phyloP scores from a whole-genome alignment of 331 rosid species.

The Pyrus hybrid region DNA sequence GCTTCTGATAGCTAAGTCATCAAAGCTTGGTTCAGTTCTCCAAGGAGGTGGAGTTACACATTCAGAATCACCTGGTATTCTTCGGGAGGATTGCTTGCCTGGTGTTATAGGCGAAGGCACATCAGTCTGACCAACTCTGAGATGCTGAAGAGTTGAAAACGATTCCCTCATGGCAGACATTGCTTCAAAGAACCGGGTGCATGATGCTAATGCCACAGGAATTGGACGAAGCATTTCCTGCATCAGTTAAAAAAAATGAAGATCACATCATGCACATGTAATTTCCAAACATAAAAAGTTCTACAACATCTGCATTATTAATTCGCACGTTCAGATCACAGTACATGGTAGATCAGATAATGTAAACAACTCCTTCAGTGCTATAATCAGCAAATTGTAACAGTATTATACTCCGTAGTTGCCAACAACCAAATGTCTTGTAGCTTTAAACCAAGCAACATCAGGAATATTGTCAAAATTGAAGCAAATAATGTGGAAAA shows the following conservation, averaged over 20 bases:
- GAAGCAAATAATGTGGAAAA: background rate
- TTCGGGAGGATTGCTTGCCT: conserved; percentile 48
- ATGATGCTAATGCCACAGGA: conserved; percentile 87
- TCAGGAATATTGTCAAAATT: background rate
- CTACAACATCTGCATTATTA: no score
- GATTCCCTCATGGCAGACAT: conserved; percentile 98
- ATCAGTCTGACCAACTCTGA: conserved; percentile 60
- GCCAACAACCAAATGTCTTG: background rate
- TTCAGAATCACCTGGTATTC: conserved; percentile 40
- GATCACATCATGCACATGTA: background rate
- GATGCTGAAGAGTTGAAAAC: conserved; percentile 74
- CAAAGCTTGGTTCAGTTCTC: conserved; percentile 54
- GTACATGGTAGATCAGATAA: background rate
- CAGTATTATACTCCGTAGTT: background rate
- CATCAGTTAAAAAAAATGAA: background rate
- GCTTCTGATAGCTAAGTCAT: conserved; percentile 53
- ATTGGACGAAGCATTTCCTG: conserved; percentile 98
- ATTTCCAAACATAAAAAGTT: background rate
- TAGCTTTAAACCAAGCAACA: background rate
- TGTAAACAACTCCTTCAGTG: background rate
- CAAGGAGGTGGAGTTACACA: conserved; percentile 63
- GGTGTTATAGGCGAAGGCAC: conserved; percentile 45
- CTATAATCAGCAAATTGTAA: background rate
- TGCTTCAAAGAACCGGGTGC: conserved; percentile 92
- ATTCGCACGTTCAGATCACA: background rate